Evolutionary conservation across 768 basidiomycete species (phyloP).

Genomic region (Nidula microcarpa): DNA sequence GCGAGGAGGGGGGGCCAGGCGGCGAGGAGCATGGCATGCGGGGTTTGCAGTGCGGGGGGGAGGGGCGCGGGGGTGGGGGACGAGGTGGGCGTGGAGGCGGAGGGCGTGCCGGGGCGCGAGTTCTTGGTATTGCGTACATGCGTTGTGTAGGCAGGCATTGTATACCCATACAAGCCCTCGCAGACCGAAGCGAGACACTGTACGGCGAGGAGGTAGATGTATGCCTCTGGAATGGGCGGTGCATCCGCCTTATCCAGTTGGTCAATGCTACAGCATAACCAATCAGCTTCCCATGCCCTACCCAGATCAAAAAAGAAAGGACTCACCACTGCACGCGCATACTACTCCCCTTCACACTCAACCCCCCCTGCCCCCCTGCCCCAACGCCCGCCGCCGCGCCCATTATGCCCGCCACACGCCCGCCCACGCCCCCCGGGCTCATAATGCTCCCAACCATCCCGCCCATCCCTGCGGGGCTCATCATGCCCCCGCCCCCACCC

Average conservation of each 20-base stretch:
- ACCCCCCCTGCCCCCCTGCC: conserved; percentile 40
- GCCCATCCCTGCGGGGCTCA: conserved; percentile 49
- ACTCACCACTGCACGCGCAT: conserved; percentile 92
- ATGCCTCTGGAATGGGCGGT: conserved; percentile 89
- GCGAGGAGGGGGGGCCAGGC: conserved; percentile 94
- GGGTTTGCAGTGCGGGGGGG: conserved; percentile 56
- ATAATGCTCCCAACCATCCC: conserved; percentile 57
- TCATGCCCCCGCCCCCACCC: conserved; percentile 53
- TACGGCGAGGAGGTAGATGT: conserved; percentile 87
- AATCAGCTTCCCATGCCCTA: neutral
- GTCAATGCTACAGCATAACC: conserved; percentile 66
- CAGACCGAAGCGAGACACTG: conserved; percentile 86
- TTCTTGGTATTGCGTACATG: too few species aligned
- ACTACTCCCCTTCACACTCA: conserved; percentile 68
- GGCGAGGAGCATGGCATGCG: conserved; percentile 76
- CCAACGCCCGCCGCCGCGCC: conserved; percentile 26
- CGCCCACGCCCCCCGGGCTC: conserved; percentile 73
- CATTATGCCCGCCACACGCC: conserved; percentile 85
- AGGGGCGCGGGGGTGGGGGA: conserved; percentile 45
- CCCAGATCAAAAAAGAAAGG: neutral
- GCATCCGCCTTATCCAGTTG: conserved; percentile 97
- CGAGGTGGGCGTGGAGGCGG: conserved; percentile 56
- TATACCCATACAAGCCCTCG: conserved; percentile 77
- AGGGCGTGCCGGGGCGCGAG: too few species aligned
- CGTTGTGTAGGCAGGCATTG: conserved; percentile 68